Conservation (phyloP, 345 rosid species). For the Euphorbia lathyris region DNA sequence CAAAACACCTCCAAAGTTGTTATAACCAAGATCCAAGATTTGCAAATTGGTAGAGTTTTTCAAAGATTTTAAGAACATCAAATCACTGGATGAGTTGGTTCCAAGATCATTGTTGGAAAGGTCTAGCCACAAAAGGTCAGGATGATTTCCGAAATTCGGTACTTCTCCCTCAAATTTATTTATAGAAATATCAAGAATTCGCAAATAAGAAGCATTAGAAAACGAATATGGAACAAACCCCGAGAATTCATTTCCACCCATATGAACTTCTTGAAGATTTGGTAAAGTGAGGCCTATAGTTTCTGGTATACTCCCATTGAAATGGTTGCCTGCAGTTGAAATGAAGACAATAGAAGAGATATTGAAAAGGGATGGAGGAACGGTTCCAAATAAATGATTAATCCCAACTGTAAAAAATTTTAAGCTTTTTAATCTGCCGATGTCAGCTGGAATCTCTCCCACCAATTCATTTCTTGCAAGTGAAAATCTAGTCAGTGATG, state of each 20-base stretch:
- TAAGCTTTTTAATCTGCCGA: conserved; percentile 7
- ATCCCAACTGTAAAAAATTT: not conserved
- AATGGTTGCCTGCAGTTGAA: not conserved
- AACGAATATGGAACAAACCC: conserved; percentile 18
- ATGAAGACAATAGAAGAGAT: conserved; percentile 8
- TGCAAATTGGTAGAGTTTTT: conserved; percentile 14
- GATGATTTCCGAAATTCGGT: conserved; percentile 1
- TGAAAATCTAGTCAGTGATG: not conserved
- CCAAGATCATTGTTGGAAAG: conserved; percentile 10
- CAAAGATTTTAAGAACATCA: conserved; percentile 18
- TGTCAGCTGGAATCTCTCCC: conserved; percentile 16
- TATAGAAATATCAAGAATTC: not conserved
- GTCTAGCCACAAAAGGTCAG: conserved; percentile 6
- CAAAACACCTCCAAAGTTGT: conserved; percentile 18
- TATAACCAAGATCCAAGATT: not conserved
- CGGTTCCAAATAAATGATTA: conserved; percentile 14
- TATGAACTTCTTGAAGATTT: not conserved
- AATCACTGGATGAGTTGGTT: conserved; percentile 5
- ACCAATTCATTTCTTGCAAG: not conserved
- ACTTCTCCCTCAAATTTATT: not conserved
- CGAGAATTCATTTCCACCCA: conserved; percentile 18
- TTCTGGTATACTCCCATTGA: conserved; percentile 12
- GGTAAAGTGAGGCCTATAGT: conserved; percentile 17
- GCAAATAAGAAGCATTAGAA: not conserved
- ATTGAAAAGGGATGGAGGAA: conserved; percentile 26